phyloP scores from a whole-genome alignment of 208 protist species.

The Jaenimonas drosophilae region DNA sequence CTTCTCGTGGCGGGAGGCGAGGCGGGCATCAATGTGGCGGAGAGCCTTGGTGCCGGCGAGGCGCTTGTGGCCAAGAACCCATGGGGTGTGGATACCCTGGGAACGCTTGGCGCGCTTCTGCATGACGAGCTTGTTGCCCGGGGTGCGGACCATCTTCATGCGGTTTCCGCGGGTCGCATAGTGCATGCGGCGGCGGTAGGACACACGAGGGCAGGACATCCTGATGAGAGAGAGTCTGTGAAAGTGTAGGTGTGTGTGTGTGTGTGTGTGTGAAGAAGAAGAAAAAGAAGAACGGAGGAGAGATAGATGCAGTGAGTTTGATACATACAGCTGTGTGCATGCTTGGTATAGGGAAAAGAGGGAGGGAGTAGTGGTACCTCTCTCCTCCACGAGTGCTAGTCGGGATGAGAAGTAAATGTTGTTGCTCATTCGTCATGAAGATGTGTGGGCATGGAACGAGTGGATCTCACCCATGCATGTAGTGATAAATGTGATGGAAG shows the following conservation, averaged over 20 bases:
- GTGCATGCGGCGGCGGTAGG: conserved; percentile 75
- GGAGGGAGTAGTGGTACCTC: background rate
- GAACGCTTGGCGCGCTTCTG: conserved; percentile 94
- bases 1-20: conserved; percentile 89
- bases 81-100: conserved; percentile 87
- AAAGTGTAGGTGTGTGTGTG: background rate
- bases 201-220: conserved; percentile 63
- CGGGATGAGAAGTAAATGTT: too few species aligned
- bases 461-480: too few species aligned
- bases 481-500: too few species aligned
- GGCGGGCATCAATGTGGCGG: conserved; percentile 82
- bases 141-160: conserved; percentile 78
- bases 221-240: background rate
- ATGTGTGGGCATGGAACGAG: too few species aligned
- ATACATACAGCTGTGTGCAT: too few species aligned
- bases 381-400: too few species aligned
- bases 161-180: conserved; percentile 68
- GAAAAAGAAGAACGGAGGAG: conserved; percentile 2
- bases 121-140: conserved; percentile 90
- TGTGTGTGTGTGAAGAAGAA: conserved; percentile 3
- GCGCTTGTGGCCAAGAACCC: conserved; percentile 89
- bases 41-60: conserved; percentile 89
- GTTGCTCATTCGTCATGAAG: too few species aligned
- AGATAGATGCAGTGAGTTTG: conserved; percentile 1
- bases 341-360: too few species aligned